Conservation (phyloP, 352 stramenopile genomes). For the Globisporangium heterothallicum region DNA sequence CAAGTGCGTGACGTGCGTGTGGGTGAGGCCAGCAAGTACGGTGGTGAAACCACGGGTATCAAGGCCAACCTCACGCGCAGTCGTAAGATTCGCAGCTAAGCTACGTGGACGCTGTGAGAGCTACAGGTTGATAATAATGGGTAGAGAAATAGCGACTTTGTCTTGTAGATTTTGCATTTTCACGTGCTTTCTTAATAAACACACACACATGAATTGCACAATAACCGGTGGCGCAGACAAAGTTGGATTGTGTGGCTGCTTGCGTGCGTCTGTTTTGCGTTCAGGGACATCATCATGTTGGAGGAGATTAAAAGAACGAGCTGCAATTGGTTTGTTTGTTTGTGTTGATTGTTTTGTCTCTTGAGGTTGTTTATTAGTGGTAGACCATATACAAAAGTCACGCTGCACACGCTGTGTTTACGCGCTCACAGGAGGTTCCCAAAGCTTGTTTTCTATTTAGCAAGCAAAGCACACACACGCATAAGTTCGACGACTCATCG, state of each 20-base stretch:
- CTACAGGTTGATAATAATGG: constrained; percentile 8
- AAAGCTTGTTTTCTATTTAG: constrained; percentile 75
- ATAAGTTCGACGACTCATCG: no score
- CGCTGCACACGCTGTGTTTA: constrained; percentile 13
- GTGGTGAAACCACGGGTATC: constrained; percentile 87
- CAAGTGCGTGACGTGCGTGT: constrained; percentile 92
- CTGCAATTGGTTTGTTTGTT: neutral
- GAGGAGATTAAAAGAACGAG: no score
- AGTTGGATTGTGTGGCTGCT: no score
- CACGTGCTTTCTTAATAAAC: neutral
- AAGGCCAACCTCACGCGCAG: constrained; percentile 85
- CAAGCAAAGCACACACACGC: neutral
- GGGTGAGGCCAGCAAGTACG: constrained; percentile 83
- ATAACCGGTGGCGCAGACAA: no score
- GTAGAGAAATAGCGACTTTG: constrained; percentile 5
- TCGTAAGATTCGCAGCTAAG: constrained; percentile 87
- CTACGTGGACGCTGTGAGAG: neutral
- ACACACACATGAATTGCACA: neutral
- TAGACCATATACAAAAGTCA: constrained; percentile 7
- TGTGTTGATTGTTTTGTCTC: neutral
- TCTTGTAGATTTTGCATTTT: constrained; percentile 17
- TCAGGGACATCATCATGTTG: neutral
- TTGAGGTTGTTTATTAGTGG: constrained; percentile 13
- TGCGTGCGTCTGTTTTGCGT: neutral
- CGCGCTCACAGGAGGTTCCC: constrained; percentile 65